Evolutionary conservation across 345 rosid genomes (phyloP).

Genomic region (Camelina laxa): DNA sequence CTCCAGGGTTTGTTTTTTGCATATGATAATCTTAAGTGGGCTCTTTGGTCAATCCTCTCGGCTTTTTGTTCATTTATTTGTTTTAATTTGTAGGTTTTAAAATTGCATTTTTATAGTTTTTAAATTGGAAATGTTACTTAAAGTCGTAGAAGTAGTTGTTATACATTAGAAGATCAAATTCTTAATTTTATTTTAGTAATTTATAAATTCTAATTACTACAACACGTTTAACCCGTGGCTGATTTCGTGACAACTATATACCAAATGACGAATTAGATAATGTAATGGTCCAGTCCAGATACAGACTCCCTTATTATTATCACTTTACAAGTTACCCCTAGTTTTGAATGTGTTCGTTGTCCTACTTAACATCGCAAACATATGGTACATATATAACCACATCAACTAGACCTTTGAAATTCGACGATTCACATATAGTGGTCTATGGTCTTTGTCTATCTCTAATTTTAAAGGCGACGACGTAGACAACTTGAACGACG

Average conservation of each 20-base stretch:
- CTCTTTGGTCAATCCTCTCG: slow-evolving; percentile 67
- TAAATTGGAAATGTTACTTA: neutral
- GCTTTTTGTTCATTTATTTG: slow-evolving; percentile 34
- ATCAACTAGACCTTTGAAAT: slow-evolving; percentile 5
- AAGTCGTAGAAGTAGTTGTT: slow-evolving; percentile 28
- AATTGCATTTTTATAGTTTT: neutral
- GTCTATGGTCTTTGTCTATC: slow-evolving; percentile 1
- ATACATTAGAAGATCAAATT: neutral
- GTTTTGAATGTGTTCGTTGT: neutral
- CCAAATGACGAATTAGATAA: neutral
- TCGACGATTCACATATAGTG: neutral
- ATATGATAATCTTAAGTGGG: slow-evolving; percentile 30
- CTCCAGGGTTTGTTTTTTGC: slow-evolving; percentile 29
- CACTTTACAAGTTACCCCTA: neutral
- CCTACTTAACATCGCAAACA: slow-evolving; percentile 7
- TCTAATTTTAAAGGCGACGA: neutral
- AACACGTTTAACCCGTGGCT: slow-evolving; percentile 30
- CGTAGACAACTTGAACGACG: slow-evolving; percentile 1
- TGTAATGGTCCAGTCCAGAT: slow-evolving; percentile 37
- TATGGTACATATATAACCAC: neutral
- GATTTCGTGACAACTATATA: slow-evolving; percentile 27
- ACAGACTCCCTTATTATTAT: neutral
- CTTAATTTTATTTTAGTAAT: neutral
- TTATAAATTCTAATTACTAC: neutral
- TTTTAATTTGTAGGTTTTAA: neutral